A percentile compares a stretch with the other conserved stretches of the same genome.
Evolutionary conservation across 352 stramenopile genomes (phyloP).

Genomic region (Globisporangium alternatum): DNA sequence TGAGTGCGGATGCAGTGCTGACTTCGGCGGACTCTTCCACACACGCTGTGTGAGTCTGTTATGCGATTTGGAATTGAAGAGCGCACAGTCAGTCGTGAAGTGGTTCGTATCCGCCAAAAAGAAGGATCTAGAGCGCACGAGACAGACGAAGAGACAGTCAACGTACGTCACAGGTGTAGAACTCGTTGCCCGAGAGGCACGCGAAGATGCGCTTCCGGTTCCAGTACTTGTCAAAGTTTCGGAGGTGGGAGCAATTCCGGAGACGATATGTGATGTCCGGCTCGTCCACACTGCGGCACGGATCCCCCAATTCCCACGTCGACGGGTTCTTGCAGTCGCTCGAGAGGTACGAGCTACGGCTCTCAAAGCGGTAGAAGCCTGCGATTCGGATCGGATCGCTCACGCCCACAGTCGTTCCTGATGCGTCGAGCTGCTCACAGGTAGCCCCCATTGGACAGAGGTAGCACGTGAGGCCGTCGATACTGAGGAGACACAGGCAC

Average conservation of each 20-base stretch:
- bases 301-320: conserved; percentile 42
- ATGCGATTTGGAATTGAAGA: no score
- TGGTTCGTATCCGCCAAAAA: no score
- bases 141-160: no score
- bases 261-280: conserved; percentile 36
- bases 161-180: conserved; percentile 63
- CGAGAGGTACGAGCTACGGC: conserved; percentile 34
- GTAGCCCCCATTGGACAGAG: conserved; percentile 48
- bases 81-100: no score
- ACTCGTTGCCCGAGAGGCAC: conserved; percentile 55
- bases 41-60: conserved; percentile 31
- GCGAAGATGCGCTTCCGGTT: conserved; percentile 54
- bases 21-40: conserved; percentile 15
- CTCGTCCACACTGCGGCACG: conserved; percentile 36
- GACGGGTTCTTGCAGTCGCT: conserved; percentile 36
- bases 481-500: conserved; percentile 21
- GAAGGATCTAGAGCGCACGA: no score
- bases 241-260: conserved; percentile 33
- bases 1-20: conserved; percentile 12
- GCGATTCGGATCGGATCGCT: conserved; percentile 33
- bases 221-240: conserved; percentile 52
- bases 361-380: conserved; percentile 48
- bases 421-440: conserved; percentile 40
- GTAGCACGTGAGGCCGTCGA: conserved; percentile 65
- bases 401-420: conserved; percentile 33